Base-by-base conservation (phyloP, 139 green algal genomes). In the Haematococcus sp. region DNA sequence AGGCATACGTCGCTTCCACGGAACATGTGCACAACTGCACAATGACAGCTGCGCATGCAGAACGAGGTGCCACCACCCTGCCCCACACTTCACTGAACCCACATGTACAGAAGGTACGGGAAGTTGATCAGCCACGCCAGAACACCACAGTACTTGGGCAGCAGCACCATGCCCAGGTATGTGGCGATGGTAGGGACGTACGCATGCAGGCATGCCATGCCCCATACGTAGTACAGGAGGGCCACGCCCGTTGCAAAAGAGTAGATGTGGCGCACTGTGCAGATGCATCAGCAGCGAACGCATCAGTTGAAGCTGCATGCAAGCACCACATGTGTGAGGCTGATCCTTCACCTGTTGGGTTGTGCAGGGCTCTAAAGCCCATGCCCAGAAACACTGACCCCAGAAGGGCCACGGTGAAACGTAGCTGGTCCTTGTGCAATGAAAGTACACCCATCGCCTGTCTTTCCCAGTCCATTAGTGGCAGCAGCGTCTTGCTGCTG, bases 171-270 rank as follows among this genome's bases (percentile, higher is more conserved):
- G 19, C 77, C 75, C 0, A 87, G 17, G 73, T 95, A 97, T 0
- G 84, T 90, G 19, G 83, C 23, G 0, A 85, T 22, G 2, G 74
- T 59, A 1, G 89, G 82, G 1, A 88, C 63, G 0, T 93, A 2
- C 1, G 76, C 72, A n/a, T 91, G 85, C 2, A 91, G 19, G 5
- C 86, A 72, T 25, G 87, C 83, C 43, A 74, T 86, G 23, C 91
- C 91, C 68, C 95, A 97, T 1, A 89, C 89, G 60, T 93, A 97
- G 76, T 93, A 93, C 1, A 94, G 70, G 0, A 96, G 76, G 1
- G 75, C 9, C 22, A 94, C 75, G 34, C 91, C 91, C 19, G 79
- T 80, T 0, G 89, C 16, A 0, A 87, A 1, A 13, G 81, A 69
- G 74, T 92, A 96, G 0, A 92, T 58, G 70, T 95, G 88, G 0